Percentiles rank a stretch among this genome's conserved stretches.
Evolutionary conservation across 192 early-diverging fungal species (phyloP).

Genomic region (Coemansia umbellata): DNA sequence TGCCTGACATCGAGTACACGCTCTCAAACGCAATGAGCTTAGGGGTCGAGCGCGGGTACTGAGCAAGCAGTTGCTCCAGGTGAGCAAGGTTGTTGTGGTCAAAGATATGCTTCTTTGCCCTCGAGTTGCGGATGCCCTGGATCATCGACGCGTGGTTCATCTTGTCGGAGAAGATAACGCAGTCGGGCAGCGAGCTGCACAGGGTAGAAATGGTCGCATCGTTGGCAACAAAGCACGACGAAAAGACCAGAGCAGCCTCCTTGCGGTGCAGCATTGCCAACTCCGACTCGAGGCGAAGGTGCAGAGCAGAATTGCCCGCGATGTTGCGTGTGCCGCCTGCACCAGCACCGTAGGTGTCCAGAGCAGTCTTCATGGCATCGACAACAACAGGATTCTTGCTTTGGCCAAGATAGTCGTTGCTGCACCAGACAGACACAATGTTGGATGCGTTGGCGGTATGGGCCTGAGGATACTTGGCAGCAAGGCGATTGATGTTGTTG

Average conservation of each 20-base stretch:
- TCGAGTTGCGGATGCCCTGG: slow-evolving; percentile 91
- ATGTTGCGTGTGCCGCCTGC: slow-evolving; percentile 99
- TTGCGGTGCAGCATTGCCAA: slow-evolving; percentile 91
- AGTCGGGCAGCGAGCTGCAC: slow-evolving; percentile 80
- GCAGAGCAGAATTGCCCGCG: slow-evolving; percentile 95
- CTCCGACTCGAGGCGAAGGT: slow-evolving; percentile 87
- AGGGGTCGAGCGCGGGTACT: slow-evolving; percentile 75
- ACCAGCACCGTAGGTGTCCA: slow-evolving; percentile 96
- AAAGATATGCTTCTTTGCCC: slow-evolving; percentile 84
- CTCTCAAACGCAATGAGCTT: slow-evolving; percentile 97
- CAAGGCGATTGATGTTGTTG: slow-evolving; percentile 99
- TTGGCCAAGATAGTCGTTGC: slow-evolving; percentile 99
- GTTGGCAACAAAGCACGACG: slow-evolving; percentile 97
- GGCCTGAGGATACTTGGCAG: slow-evolving; percentile 85
- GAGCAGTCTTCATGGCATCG: slow-evolving; percentile 86
- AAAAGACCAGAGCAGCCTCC: slow-evolving; percentile 87
- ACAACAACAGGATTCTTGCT: slow-evolving; percentile 81
- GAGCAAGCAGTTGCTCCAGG: slow-evolving; percentile 78
- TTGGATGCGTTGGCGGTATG: slow-evolving; percentile 83
- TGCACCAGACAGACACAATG: slow-evolving; percentile 97
- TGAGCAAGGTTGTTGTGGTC: slow-evolving; percentile 89
- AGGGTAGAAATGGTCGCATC: slow-evolving; percentile 92
- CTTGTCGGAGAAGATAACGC: slow-evolving; percentile 91
- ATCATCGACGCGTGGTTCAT: slow-evolving; percentile 99
- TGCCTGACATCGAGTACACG: slow-evolving; percentile 97